phyloP scores from a whole-genome alignment of 495 filamentous ascomycete genomes.

The Cryomyces antarcticus region DNA sequence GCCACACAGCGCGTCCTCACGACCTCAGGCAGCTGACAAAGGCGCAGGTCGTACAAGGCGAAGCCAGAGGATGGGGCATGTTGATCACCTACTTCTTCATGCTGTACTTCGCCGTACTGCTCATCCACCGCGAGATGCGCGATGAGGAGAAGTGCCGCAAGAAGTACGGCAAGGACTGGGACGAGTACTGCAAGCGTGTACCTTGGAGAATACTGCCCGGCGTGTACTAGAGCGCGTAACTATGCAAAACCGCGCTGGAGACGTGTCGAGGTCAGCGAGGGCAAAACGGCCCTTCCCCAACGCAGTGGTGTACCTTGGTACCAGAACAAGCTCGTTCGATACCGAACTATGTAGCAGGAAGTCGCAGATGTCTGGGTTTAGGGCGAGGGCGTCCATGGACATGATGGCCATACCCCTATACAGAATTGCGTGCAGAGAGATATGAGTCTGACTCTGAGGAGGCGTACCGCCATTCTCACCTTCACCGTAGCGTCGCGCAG shows the following conservation, averaged over 20 bases:
- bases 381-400: too few relatives aligned
- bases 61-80: conserved; percentile 61
- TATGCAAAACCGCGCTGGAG: background rate
- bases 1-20: too few relatives aligned
- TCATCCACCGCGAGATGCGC: conserved; percentile 76
- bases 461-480: too few relatives aligned
- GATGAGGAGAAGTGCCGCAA: conserved; percentile 82
- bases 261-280: background rate
- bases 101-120: conserved; percentile 72
- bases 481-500: too few relatives aligned
- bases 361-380: too few relatives aligned
- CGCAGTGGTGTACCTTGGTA: too few relatives aligned
- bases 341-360: too few relatives aligned
- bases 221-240: conserved; percentile 39
- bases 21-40: conserved; percentile 10
- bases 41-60: conserved; percentile 43
- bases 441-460: too few relatives aligned
- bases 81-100: conserved; percentile 91
- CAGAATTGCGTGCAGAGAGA: too few relatives aligned
- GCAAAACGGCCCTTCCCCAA: background rate
- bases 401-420: too few relatives aligned
- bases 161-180: conserved; percentile 93
- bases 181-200: conserved; percentile 68
- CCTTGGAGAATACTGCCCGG: conserved; percentile 76
- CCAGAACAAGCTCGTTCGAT: too few relatives aligned